A percentile compares a stretch with the other conserved stretches of the same genome.
phyloP scores from a whole-genome alignment of 2,329 filamentous ascomycete genomes.

The Onygenales sp. region DNA sequence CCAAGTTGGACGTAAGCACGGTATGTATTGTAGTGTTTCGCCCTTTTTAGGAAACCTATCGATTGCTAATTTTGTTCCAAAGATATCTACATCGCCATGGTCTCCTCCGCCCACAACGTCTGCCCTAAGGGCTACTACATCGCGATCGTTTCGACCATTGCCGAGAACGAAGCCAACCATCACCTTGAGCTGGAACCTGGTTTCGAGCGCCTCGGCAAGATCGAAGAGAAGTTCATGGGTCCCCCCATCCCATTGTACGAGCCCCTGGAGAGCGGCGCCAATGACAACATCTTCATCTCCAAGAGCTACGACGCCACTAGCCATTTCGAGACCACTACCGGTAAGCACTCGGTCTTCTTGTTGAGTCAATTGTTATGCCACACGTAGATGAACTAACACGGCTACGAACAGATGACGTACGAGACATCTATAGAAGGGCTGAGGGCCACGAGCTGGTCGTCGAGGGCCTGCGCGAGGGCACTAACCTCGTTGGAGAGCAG shows the following conservation, averaged over 20 bases:
- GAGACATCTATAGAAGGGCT: conserved; percentile 80
- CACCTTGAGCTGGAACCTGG: conserved; percentile 90
- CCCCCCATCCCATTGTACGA: conserved; percentile 89
- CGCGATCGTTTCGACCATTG: conserved; percentile 95
- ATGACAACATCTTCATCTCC: conserved; percentile 92
- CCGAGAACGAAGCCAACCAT: conserved; percentile 84
- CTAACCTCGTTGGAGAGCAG: conserved; percentile 56
- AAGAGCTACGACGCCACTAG: conserved; percentile 98
- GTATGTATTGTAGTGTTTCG: conserved; percentile 40
- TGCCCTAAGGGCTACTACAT: conserved; percentile 99
- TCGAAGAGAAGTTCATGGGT: conserved; percentile 96
- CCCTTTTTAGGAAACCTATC: not conserved
- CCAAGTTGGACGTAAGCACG: conserved; percentile 92
- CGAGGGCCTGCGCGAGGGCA: conserved; percentile 70
- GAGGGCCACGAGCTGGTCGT: conserved; percentile 76
- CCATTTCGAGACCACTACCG: conserved; percentile 86
- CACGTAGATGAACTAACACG: not conserved
- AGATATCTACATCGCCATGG: conserved; percentile 96
- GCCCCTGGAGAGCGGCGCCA: conserved; percentile 69
- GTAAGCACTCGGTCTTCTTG: conserved; percentile 27
- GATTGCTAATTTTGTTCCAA: conserved; percentile 1
- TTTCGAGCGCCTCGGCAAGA: conserved; percentile 80
- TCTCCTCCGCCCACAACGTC: conserved; percentile 93
- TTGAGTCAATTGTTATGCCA: not conserved
- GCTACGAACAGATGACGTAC: conserved; percentile 63